Evolutionary conservation across 495 filamentous ascomycete species (phyloP), one percentile per base, ranked within the genome.

Genomic region (Apodospora peruviana): DNA sequence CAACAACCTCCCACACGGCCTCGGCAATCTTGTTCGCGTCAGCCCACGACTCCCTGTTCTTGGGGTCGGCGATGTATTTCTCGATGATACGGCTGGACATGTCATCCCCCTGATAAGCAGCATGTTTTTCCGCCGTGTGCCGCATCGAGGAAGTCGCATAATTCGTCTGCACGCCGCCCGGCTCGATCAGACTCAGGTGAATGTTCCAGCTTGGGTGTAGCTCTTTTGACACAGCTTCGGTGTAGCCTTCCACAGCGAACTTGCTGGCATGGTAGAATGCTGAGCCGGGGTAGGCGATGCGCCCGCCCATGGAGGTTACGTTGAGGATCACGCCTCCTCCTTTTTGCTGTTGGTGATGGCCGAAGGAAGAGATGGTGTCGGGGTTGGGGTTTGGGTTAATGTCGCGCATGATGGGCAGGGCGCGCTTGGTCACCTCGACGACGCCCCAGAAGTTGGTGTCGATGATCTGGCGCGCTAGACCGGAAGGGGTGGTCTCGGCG

Each of bases 371-470:
- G n/a, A n/a, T n/a, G n/a, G n/a, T n/a, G n/a, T 38, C 39, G n/a
- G 20, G 27, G 19, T 57, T 64, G 5, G 18, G 55, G 24, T 51
- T 48, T n/a, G 56, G 32, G 32, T 71, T 70, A 11, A 45, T 50
- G 29, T 76, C 70, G 10, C 77, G 67, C 55, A 82, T 66, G 11
- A 79, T 64, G 3, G 66, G 59, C 40, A 81, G 43, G 2, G 69
- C 72, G 35, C 66, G 60, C 45, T 60, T 65, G 9, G 69, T 75
- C n/a, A 79, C 49, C 14, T 55, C 43, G 0, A 77, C 69, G 20
- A 71, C 61, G 18, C 67, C 78, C 67, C 70, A 82, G 67, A 79
- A 83, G 57, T 76, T 72, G 38, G 75, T 73, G 19, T 80, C 78
- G 43, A 81, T 52, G 32, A 73, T 47, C 4, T 47, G 53, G n/a